Base-by-base conservation (phyloP, 768 basidiomycete genomes). In the Trametes sanguinea region DNA sequence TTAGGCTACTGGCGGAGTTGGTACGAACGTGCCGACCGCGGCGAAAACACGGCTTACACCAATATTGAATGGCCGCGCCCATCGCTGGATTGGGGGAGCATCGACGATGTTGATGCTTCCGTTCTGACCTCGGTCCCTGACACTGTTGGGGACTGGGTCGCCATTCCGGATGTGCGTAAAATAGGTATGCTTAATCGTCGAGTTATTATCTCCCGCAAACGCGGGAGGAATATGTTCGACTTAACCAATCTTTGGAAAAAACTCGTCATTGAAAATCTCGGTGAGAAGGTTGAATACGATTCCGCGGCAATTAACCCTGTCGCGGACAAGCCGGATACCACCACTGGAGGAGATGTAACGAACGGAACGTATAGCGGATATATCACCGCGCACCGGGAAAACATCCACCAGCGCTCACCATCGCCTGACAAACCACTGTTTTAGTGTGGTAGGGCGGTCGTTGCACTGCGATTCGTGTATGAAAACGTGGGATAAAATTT, bases 1-100 rank as follows among this genome's bases (percentile, higher is more conserved):
- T 53, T 67, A 50, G 70, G 66, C 50, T 73, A 68, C 44, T 74
- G 73, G 53, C 42, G 42, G 27, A 29, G 9, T 70, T 61, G 57
- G 59, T 39, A 54, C 43, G 30, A 33, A 14, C 40, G 43, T 44
- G 53, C 53, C 53, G 53, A 54, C 42, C 42, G 27, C 29, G 53
- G 53, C 42, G 22, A 29, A 6, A 44, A 43, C 42, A 44, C 53
- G 11, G 42, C 9, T 17, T 52, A 44, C 27, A 44, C 27, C 13
- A 44, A 54, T 16, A 29, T 44, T 3, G 27, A 33, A 13, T 54
- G 40, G 42, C 53, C 53, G 2, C 53, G 53, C 10, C 53, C 53
- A 5, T 16, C 53, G 2, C 2, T 10, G 42, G 11, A 30, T 2
- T 44, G 17, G 33, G 42, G 8, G 2, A 27, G 42, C 16, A 14